Conservation (phyloP, 768 basidiomycete genomes). For the Rhizopogon vulgaris region DNA sequence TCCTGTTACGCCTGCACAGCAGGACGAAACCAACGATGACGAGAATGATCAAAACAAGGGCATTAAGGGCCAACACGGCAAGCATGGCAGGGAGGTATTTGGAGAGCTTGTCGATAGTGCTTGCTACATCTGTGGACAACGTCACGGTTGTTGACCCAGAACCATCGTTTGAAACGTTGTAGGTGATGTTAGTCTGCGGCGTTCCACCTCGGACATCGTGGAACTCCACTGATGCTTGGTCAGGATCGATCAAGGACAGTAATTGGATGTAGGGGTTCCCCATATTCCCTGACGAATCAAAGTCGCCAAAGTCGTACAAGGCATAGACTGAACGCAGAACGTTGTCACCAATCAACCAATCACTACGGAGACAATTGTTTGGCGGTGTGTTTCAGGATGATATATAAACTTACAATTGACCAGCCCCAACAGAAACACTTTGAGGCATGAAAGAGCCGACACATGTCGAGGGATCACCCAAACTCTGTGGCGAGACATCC, state of each 20-base stretch:
- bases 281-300: constrained; percentile 53
- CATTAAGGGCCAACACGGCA: constrained; percentile 72
- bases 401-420: constrained; percentile 53
- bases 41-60: constrained; percentile 57
- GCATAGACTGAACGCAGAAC: constrained; percentile 78
- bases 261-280: constrained; percentile 77
- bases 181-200: constrained; percentile 63
- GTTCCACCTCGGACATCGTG: constrained; percentile 59
- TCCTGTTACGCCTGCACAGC: constrained; percentile 45
- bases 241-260: constrained; percentile 61
- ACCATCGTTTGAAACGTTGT: constrained; percentile 39
- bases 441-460: constrained; percentile 74
- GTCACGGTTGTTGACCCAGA: constrained; percentile 43
- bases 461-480: constrained; percentile 44
- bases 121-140: constrained; percentile 51
- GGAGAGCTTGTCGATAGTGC: constrained; percentile 57
- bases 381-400: not conserved
- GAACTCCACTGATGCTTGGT: constrained; percentile 68
- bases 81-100: constrained; percentile 69
- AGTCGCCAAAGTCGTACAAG: constrained; percentile 83
- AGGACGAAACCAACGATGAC: constrained; percentile 46
- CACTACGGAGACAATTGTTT: constrained; percentile 36
- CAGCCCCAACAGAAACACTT: constrained; percentile 47
- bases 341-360: constrained; percentile 81
- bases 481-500: constrained; percentile 53